Conservation (phyloP, 306 rosid genomes). For the Lagenaria siceraria region DNA sequence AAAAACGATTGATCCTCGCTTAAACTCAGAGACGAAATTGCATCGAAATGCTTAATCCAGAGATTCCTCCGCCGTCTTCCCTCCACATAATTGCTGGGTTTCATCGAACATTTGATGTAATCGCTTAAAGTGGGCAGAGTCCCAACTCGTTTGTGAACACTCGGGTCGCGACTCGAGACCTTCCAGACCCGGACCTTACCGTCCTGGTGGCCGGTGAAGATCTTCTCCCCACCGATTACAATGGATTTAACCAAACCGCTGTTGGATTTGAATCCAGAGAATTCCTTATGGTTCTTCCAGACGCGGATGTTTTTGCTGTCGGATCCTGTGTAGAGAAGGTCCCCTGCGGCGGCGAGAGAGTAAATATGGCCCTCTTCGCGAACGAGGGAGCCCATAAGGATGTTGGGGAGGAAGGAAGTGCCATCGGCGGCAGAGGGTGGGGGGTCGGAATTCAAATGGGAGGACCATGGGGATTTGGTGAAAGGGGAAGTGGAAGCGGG, state of each 20-base stretch:
- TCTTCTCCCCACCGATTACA: conserved; percentile 32
- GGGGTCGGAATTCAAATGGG: conserved; percentile 15
- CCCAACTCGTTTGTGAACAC: conserved; percentile 39
- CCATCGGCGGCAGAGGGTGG: background rate
- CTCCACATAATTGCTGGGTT: conserved; percentile 67
- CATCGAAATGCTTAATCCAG: conserved; percentile 76
- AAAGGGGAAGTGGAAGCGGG: conserved; percentile 31
- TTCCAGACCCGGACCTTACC: conserved; percentile 83
- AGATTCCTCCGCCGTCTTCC: conserved; percentile 34
- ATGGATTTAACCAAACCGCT: conserved; percentile 80
- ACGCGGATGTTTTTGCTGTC: conserved; percentile 90
- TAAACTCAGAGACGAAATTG: conserved; percentile 56
- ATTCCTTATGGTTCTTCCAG: conserved; percentile 75
- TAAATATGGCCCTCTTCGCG: conserved; percentile 91
- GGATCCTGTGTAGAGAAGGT: conserved; percentile 65
- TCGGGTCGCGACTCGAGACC: conserved; percentile 23
- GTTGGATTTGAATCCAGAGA: conserved; percentile 51
- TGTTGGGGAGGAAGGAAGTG: conserved; percentile 3
- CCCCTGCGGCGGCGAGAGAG: conserved; percentile 64
- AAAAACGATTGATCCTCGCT: conserved; percentile 46
- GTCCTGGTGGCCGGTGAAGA: conserved; percentile 83
- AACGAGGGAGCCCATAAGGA: conserved; percentile 59
- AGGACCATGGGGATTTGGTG: conserved; percentile 75
- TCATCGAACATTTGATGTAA: conserved; percentile 53
- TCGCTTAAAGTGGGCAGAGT: conserved; percentile 56